Evolutionary conservation across 768 basidiomycete species (phyloP).

Genomic region (Cystofilobasidium ferigula): DNA sequence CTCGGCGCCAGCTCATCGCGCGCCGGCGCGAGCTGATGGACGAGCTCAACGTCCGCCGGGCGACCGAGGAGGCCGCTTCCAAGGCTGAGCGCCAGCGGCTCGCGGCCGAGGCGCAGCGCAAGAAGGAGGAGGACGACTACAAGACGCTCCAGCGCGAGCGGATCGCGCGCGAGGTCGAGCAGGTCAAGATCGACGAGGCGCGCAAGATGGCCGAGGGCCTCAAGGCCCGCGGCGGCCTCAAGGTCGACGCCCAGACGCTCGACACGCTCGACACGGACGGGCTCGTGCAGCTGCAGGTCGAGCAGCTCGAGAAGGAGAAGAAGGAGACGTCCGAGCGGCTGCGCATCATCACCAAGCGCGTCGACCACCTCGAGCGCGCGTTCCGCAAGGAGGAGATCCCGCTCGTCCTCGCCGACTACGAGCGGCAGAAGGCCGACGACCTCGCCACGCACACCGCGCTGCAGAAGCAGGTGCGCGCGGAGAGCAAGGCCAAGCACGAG

Average conservation of each 20-base stretch:
- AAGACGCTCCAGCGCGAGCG: constrained; percentile 47
- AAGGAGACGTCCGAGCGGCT: constrained; percentile 69
- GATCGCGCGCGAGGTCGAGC: constrained; percentile 50
- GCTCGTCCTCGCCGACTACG: constrained; percentile 73
- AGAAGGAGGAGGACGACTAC: constrained; percentile 55
- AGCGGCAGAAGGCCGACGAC: constrained; percentile 68
- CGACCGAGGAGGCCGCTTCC: constrained; percentile 73
- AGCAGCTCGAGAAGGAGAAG: constrained; percentile 95
- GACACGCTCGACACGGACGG: constrained; percentile 74
- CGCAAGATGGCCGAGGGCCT: constrained; percentile 76
- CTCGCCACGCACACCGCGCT: constrained; percentile 54
- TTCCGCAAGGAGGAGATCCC: constrained; percentile 87
- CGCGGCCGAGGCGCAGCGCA: constrained; percentile 53
- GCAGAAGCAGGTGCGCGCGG: constrained; percentile 51
- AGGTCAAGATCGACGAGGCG: constrained; percentile 66
- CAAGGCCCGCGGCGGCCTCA: constrained; percentile 61
- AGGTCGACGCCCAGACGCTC: constrained; percentile 66
- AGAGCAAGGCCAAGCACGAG: constrained; percentile 49
- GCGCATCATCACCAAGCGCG: constrained; percentile 70
- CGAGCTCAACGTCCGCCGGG: constrained; percentile 71
- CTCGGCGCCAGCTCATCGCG: constrained; percentile 69
- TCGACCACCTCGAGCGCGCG: constrained; percentile 91
- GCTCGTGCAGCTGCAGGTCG: constrained; percentile 79
- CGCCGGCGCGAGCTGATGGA: constrained; percentile 73
- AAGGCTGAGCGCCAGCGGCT: constrained; percentile 57